Conservation (phyloP, 768 basidiomycete genomes). For the Mycena amicta region DNA sequence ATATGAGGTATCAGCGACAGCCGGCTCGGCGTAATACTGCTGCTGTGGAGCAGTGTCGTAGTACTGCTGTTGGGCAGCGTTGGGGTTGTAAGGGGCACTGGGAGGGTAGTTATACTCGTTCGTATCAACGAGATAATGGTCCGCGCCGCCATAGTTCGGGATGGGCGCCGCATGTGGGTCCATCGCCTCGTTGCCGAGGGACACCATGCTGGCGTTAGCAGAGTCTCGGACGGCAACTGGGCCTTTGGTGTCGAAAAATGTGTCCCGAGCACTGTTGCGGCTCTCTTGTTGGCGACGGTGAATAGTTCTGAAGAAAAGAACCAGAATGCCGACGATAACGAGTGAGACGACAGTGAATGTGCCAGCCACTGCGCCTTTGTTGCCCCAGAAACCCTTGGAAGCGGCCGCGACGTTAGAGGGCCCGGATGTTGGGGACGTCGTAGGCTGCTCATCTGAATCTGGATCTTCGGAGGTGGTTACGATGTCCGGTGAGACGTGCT, state of each 20-base stretch:
- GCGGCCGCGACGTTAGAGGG: not conserved
- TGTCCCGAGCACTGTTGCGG: conserved; percentile 18
- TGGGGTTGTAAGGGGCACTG: conserved; percentile 8
- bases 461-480: not conserved
- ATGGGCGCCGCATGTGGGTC: conserved; percentile 15
- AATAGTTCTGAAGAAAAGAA: not conserved
- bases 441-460: not conserved
- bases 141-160: conserved; percentile 11
- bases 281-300: conserved; percentile 3
- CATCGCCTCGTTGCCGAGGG: conserved; percentile 19
- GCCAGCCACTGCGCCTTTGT: conserved; percentile 21
- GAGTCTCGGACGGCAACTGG: conserved; percentile 4
- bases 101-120: conserved; percentile 21
- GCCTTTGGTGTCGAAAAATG: conserved; percentile 21
- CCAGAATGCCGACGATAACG: conserved; percentile 8
- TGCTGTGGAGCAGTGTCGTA: conserved; percentile 2
- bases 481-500: too few species aligned
- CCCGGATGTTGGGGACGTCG: not conserved
- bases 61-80: conserved; percentile 6
- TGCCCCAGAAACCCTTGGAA: conserved; percentile 12
- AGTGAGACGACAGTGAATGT: conserved; percentile 20
- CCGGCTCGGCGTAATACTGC: conserved; percentile 3
- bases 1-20: not conserved
- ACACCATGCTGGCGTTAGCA: conserved; percentile 11
- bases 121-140: conserved; percentile 20